Evolutionary conservation across 2,329 filamentous ascomycete genomes (phyloP), one percentile per base, ranked within the genome.

Genomic region (Hypoxylon sp.): DNA sequence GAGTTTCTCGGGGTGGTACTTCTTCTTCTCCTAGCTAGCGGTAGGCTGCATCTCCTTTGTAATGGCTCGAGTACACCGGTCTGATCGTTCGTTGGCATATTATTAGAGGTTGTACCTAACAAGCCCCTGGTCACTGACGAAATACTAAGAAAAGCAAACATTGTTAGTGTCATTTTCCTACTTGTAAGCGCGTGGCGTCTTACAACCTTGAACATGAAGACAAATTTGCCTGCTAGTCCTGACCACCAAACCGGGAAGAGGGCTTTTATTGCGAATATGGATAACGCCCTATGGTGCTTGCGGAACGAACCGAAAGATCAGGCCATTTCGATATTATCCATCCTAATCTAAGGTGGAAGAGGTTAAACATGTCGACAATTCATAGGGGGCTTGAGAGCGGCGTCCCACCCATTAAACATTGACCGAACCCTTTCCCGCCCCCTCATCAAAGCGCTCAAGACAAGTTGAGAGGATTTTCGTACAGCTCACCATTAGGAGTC

Each of bases 351-450:
- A 31, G 40, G 30, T 7, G 11, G 55, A 13, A n/a, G 40, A 57
- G 55, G 10, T 31, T 35, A 30, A 27, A 57, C 33, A 57, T 57
- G 40, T 11, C 55, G 35, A 10, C 55, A 48, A 25, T 22, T 44
- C 13, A n/a, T 14, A 35, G 30, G 55, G 14, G 10, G 14, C 27
- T 51, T 7, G 11, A 51, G 13, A 33, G 30, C 17, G 22, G 40
- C 30, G 27, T 14, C 40, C 10, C 22, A 44, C 14, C 7, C 17
- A 4, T 44, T 8, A 40, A 33, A 13, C 33, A 44, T 6, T 51
- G 20, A 27, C 6, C 22, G 10, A 27, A 30, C 22, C 7, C 6
- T 11, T 50, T 40, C 22, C 10, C 27, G 20, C 10, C 20, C 8
- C 17, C 17, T 22, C 5, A 17, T 44, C 27, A 0, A 35, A 54